A percentile compares a stretch with the other conserved stretches of the same genome.
These are phyloP conservation scores for Amanita thiersii DNA, from an alignment of 768 basidiomycete species.

Conservation along the genomic window DNA sequence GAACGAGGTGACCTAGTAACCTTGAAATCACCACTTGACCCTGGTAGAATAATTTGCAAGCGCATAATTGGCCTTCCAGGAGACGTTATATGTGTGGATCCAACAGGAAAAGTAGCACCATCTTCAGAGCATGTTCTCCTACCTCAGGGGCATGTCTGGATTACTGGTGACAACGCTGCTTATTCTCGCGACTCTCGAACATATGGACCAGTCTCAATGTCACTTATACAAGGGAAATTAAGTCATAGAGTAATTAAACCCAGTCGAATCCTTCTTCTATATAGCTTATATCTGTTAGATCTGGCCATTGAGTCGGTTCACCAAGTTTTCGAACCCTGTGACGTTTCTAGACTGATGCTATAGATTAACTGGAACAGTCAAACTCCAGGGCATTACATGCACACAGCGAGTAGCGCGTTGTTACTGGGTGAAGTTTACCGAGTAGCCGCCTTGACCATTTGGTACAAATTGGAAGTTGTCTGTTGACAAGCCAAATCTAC, in stretches of 20 bases:
- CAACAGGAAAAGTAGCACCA: conserved; percentile 56
- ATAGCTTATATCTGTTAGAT: conserved; percentile 22
- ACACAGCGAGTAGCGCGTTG: neutral
- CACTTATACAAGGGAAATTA: conserved; percentile 62
- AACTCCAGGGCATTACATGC: neutral
- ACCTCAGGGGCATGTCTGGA: conserved; percentile 86
- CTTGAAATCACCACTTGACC: conserved; percentile 62
- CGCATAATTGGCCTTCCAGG: conserved; percentile 86
- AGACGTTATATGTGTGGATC: conserved; percentile 84
- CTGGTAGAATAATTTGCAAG: conserved; percentile 71
- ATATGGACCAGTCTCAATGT: conserved; percentile 90
- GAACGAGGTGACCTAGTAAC: conserved; percentile 74
- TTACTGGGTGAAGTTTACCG: conserved; percentile 66
- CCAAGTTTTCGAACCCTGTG: conserved; percentile 33
- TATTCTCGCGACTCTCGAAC: conserved; percentile 80
- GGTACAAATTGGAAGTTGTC: conserved; percentile 97
- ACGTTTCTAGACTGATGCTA: conserved; percentile 26
- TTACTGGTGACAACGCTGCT: conserved; percentile 81
- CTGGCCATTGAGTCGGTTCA: conserved; percentile 31
- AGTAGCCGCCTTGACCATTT: conserved; percentile 93
- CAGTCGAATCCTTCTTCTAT: neutral
- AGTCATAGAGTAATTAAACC: conserved; percentile 46
- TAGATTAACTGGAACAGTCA: neutral
- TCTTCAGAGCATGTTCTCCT: conserved; percentile 68
- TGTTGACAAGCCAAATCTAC: conserved; percentile 89